These are phyloP conservation scores for Meripilus lineatus DNA, from an alignment of 1,284 basidiomycete species.

Conservation along the genomic window DNA sequence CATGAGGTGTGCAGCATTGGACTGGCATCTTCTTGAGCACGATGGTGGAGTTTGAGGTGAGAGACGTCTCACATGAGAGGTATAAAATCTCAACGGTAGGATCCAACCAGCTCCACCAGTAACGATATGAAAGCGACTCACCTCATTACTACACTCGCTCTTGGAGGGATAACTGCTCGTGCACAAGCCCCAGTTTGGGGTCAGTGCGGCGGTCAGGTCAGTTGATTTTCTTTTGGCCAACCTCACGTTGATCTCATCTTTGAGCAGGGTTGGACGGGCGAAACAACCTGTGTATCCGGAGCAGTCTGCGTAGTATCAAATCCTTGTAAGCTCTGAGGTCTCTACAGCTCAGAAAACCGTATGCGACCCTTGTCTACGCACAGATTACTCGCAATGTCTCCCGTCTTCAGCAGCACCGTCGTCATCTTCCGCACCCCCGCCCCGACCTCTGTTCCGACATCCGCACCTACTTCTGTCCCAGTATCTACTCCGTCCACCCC, in stretches of 20 bases:
- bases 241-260: neutral
- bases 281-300: conserved; percentile 35
- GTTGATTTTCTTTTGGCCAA: neutral
- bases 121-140: neutral
- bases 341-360: neutral
- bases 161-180: neutral
- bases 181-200: conserved; percentile 1
- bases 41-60: too few species aligned
- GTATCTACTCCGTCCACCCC: conserved; percentile 1
- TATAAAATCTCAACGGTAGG: too few species aligned
- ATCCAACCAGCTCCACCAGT: too few species aligned
- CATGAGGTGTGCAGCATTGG: too few species aligned
- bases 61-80: too few species aligned
- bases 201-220: neutral
- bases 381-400: conserved; percentile 29
- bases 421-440: conserved; percentile 1
- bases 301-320: conserved; percentile 26
- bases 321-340: conserved; percentile 16
- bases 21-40: too few species aligned
- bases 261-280: conserved; percentile 33
- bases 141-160: neutral
- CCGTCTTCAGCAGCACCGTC: conserved; percentile 18
- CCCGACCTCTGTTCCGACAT: conserved; percentile 8
- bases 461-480: neutral
- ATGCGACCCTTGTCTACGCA: neutral